A percentile compares a stretch with the other conserved stretches of the same genome.
phyloP scores from a whole-genome alignment of 768 basidiomycete genomes.

The Tricholoma sp. region DNA sequence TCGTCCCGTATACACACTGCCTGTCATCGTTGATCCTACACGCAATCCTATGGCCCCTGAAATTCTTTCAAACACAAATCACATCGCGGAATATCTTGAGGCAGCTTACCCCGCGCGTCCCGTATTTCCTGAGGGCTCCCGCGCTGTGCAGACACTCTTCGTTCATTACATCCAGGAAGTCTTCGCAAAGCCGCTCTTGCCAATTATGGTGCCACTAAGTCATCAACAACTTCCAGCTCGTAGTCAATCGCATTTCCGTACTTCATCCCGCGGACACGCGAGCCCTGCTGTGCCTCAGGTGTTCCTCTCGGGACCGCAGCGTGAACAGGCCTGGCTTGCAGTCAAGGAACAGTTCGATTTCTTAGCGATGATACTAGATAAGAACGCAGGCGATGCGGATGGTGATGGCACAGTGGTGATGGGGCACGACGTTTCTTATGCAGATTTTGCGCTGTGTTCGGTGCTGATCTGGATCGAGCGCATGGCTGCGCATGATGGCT shows the following conservation, averaged over 20 bases:
- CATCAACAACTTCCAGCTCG: constrained; percentile 56
- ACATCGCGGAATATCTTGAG: constrained; percentile 73
- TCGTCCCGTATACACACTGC: constrained; percentile 60
- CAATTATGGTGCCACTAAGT: constrained; percentile 66
- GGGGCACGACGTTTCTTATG: constrained; percentile 64
- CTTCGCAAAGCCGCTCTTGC: constrained; percentile 60
- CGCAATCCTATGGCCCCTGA: constrained; percentile 39
- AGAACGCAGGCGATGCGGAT: constrained; percentile 60
- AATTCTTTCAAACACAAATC: constrained; percentile 53
- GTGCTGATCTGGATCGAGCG: constrained; percentile 71
- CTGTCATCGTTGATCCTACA: constrained; percentile 60
- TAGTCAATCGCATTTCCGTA: constrained; percentile 46
- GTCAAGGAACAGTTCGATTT: constrained; percentile 67
- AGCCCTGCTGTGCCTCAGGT: constrained; percentile 9
- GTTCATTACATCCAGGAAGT: constrained; percentile 66
- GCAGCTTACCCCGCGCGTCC: constrained; percentile 62
- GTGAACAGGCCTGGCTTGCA: constrained; percentile 60
- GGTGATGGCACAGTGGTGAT: constrained; percentile 60
- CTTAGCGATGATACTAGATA: constrained; percentile 60
- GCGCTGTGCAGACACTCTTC: constrained; percentile 64
- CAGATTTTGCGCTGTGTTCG: constrained; percentile 70
- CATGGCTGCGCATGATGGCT: constrained; percentile 69
- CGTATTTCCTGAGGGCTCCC: constrained; percentile 65
- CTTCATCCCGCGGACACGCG: constrained; percentile 9
- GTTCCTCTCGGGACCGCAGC: constrained; percentile 35